Base-by-base conservation (phyloP, 345 rosid species). In the Trapa incisa region DNA sequence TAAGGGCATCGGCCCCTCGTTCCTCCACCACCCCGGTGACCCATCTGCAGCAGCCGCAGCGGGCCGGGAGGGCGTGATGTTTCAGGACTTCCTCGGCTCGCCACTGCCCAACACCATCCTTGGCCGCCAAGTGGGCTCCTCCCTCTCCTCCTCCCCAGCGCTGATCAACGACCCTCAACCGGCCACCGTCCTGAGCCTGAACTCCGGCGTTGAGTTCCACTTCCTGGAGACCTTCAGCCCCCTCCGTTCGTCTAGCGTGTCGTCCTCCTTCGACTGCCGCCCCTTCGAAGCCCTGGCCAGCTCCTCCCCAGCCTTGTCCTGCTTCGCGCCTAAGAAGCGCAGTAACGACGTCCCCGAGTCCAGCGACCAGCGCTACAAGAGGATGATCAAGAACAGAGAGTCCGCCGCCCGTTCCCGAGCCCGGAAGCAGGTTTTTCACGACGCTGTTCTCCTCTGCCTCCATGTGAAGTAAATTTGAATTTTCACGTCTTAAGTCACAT, bases 361-460 rank as follows among this genome's bases (percentile, higher is more conserved):
- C 50, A 75, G 84, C 47, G 83, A 82, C 50, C 80, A 87, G 65
- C 72, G 83, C 6, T 85, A 82, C 37, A 85, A 85, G 69, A 80
- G 93, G 10, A 85, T 84, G 96, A 83, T 87, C 78, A 91, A 82
- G 79, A 91, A 88, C 80, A 77, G 97, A 52, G 96, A 85, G 66
- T 91, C 97, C 10, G 97, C 97, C 0, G 88, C 97, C 56, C 82
- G 96, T 47, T 91, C 97, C 6, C 80, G 97, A 75, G 92, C 91
- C 41, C 85, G 92, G 76, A 89, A 85, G 75, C 88, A 84, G 92
- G 96, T 78, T 81, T 22, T 50, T 3, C 37, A 2, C 37, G 37
- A 1, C 1, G 11, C 0, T 58, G 11, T 58, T 11, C 39, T 61
- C 39, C 39, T 32, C 13, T 58, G 37, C 43, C 43, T n/a, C n/a